Evolutionary conservation across 2,329 filamentous ascomycete species (phyloP).

Genomic region (Diaporthe ampelina): DNA sequence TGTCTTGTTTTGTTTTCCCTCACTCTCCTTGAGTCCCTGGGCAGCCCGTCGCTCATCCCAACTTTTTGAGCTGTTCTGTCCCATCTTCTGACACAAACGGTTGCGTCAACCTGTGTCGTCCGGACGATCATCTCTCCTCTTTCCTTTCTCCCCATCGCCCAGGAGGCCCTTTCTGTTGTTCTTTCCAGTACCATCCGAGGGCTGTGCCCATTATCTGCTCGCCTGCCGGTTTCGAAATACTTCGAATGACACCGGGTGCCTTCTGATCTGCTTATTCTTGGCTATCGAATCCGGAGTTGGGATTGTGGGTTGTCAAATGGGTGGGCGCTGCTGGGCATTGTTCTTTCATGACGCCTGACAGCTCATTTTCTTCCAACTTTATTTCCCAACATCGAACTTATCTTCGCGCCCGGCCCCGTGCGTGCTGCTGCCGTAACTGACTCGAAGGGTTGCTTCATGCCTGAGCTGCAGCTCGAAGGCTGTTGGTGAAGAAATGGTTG

Average conservation of each 20-base stretch:
- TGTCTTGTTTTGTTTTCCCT: conserved; percentile 12
- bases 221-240: conserved; percentile 24
- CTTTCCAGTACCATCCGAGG: conserved; percentile 13
- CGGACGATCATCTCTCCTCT: conserved; percentile 6
- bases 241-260: conserved; percentile 15
- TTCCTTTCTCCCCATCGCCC: conserved; percentile 16
- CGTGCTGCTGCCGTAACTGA: conserved; percentile 20
- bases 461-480: conserved; percentile 22
- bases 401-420: conserved; percentile 11
- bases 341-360: conserved; percentile 24
- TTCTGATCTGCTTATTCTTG: conserved; percentile 4
- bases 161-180: conserved; percentile 6
- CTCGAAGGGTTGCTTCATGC: conserved; percentile 21
- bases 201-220: conserved; percentile 24
- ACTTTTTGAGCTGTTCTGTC: neutral
- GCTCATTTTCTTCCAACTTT: conserved; percentile 20
- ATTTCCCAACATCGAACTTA: neutral
- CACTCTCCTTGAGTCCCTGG: neutral
- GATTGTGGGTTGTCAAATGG: conserved; percentile 23
- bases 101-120: conserved; percentile 22
- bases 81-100: conserved; percentile 18
- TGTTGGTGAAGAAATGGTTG: conserved; percentile 32
- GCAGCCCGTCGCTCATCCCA: conserved; percentile 12
- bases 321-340: conserved; percentile 19
- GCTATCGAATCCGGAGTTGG: conserved; percentile 27